phyloP scores from a whole-genome alignment of 371 early-diverging fungal genomes.

The Mucor piriformis region DNA sequence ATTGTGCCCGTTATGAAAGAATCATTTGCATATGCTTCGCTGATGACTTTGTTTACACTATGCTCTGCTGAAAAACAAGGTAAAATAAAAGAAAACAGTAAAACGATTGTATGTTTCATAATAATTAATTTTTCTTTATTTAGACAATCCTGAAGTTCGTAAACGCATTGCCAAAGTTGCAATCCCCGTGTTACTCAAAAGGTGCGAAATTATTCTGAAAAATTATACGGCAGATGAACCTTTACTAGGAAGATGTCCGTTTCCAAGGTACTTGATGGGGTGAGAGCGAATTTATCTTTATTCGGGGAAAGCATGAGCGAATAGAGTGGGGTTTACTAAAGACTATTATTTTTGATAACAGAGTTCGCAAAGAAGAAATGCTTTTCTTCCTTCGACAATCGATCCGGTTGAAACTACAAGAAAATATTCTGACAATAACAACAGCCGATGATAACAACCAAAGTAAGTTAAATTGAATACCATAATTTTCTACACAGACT shows the following conservation, averaged over 20 bases:
- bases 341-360: constrained; percentile 19
- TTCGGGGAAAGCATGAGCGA: neutral
- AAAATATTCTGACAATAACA: constrained; percentile 36
- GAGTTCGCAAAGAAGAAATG: constrained; percentile 79
- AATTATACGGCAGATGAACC: constrained; percentile 76
- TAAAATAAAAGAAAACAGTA: constrained; percentile 16
- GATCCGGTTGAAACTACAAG: constrained; percentile 62
- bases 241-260: constrained; percentile 75
- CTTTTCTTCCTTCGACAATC: constrained; percentile 67
- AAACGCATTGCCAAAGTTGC: constrained; percentile 70
- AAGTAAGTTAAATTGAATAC: constrained; percentile 20
- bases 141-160: constrained; percentile 30
- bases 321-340: neutral
- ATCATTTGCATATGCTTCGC: constrained; percentile 70
- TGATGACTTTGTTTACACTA: constrained; percentile 66
- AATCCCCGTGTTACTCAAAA: constrained; percentile 72
- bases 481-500: constrained; percentile 3
- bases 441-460: constrained; percentile 13
- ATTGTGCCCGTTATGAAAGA: constrained; percentile 73
- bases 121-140: neutral
- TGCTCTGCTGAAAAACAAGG: constrained; percentile 64
- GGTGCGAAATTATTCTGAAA: constrained; percentile 68
- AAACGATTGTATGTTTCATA: neutral
- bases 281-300: constrained; percentile 31
- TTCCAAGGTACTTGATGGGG: constrained; percentile 73